Evolutionary conservation across 202 grass and related monocot species (phyloP), one percentile per base, ranked within the genome.

Genomic region (Thinopyrum obtusiflorum): DNA sequence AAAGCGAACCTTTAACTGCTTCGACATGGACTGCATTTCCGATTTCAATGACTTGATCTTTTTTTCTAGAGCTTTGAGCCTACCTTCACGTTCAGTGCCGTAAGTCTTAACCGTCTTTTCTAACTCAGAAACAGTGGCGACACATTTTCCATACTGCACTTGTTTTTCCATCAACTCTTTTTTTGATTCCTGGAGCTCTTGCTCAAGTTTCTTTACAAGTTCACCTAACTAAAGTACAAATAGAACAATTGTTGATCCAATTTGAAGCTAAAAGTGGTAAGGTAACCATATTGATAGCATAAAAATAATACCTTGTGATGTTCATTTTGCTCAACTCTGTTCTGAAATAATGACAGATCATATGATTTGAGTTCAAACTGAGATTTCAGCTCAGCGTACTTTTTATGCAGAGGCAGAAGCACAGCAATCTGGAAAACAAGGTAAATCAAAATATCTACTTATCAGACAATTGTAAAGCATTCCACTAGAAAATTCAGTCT

Each of bases 351-450:
- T 15, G 91, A 95, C 78, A 98, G 88, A 86, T 98, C 93, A 79
- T 98, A 96, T 26, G 92, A 96, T 62, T 96, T 98, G 53, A 98
- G 87, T 70, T 98, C 97, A 68, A 92, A 89, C 80, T 98, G 90
- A 82, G 91, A 92, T 87, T 96, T 98, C 73, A 98, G 77, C 23
- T 90, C 79, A 44, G 72, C 55, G 14, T 91, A 91, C 57, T 89
- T 92, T 65, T 91, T 91, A 27, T 98, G 88, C 81, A 86, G 81
- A 61, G 93, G 93, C 23, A 91, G 74, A 76, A 98, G 91, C 6
- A 31, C 68, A 18, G 65, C 76, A 66, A 98, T 98, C 97, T 98
- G 78, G 31, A 87, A 86, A 25, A 72, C 12, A 47, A 74, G 25
- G 79, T 79, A 82, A 64, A 78, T 82, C 47, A 76, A 73, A 72